These are phyloP conservation scores for Malassezia caprae DNA, from an alignment of 1,284 basidiomycete species.

Conservation along the genomic window DNA sequence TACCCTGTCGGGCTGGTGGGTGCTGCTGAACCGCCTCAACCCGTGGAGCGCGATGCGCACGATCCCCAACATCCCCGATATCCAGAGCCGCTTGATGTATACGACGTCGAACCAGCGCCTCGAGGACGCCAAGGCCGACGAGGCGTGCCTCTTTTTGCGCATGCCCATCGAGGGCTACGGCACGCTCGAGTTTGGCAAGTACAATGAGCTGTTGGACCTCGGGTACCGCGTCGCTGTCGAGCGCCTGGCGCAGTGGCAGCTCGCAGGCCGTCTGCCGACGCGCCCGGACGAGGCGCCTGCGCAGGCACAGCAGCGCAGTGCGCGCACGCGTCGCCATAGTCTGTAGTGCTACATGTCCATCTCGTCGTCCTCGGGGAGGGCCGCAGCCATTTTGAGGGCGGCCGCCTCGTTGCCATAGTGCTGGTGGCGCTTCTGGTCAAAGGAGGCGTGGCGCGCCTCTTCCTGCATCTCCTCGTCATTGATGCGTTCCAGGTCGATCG, in stretches of 20 bases:
- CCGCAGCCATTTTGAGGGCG: constrained; percentile 39
- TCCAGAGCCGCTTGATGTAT: constrained; percentile 88
- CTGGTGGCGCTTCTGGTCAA: constrained; percentile 39
- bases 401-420: constrained; percentile 47
- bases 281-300: constrained; percentile 53
- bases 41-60: constrained; percentile 58
- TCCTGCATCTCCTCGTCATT: constrained; percentile 10
- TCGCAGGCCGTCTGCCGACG: constrained; percentile 68
- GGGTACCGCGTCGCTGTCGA: constrained; percentile 69
- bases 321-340: constrained; percentile 13
- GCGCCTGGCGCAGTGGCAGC: constrained; percentile 67
- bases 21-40: constrained; percentile 74
- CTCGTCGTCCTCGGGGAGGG: constrained; percentile 36
- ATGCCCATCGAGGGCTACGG: constrained; percentile 64
- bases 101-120: constrained; percentile 90
- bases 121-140: constrained; percentile 81
- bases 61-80: constrained; percentile 87
- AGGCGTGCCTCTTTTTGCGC: constrained; percentile 79
- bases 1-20: constrained; percentile 91
- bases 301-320: constrained; percentile 1
- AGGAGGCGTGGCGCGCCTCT: constrained; percentile 37
- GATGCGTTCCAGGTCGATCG: not conserved
- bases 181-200: constrained; percentile 50
- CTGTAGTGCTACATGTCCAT: constrained; percentile 28
- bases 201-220: constrained; percentile 59